These are phyloP conservation scores for Colletotrichum limetticola DNA, from an alignment of 2,329 filamentous ascomycete genomes.

Conservation along the genomic window DNA sequence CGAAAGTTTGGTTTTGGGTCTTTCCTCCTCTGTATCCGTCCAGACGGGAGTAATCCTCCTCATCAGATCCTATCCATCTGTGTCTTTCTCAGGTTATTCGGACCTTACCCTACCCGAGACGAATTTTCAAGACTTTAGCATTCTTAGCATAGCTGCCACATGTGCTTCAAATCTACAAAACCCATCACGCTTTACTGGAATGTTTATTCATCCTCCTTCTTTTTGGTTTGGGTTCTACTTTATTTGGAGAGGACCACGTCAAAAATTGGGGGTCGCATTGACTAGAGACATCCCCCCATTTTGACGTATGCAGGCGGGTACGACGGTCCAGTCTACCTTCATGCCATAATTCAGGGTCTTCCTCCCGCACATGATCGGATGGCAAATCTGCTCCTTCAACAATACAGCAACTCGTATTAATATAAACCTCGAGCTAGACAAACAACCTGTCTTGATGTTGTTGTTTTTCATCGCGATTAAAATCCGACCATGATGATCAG, in stretches of 20 bases:
- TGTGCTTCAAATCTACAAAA: background rate
- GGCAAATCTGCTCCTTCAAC: background rate
- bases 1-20: background rate
- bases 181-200: background rate
- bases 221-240: background rate
- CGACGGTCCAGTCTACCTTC: background rate
- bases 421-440: background rate
- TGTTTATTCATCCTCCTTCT: background rate
- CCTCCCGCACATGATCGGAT: background rate
- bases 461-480: background rate
- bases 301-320: constrained; percentile 5
- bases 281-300: constrained; percentile 16
- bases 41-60: background rate
- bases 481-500: background rate
- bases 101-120: background rate
- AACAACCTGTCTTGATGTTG: background rate
- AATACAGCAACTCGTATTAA: background rate
- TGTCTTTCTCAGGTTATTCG: background rate
- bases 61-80: background rate
- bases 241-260: background rate
- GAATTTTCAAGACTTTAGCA: background rate
- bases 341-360: constrained; percentile 31
- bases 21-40: background rate
- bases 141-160: background rate
- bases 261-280: background rate